These are phyloP conservation scores for Trifolium subterraneum DNA, from an alignment of 306 rosid species.

Conservation along the genomic window DNA sequence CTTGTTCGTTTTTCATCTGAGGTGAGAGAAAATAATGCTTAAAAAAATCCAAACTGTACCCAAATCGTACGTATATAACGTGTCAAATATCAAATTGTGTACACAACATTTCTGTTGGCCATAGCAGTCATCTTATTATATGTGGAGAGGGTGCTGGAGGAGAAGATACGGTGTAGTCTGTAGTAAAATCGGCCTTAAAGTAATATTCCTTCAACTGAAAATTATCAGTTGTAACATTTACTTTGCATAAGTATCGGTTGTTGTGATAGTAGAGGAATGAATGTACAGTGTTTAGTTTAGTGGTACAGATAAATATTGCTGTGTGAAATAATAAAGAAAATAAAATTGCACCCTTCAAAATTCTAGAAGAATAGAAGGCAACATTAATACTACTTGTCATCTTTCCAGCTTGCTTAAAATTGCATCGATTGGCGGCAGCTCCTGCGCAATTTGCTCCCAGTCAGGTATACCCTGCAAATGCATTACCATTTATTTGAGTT, in stretches of 20 bases:
- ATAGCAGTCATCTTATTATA: no score
- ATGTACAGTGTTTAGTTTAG: constrained; percentile 3
- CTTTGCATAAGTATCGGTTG: constrained; percentile 26
- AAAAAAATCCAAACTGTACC: no score
- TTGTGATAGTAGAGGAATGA: neutral
- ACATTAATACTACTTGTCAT: constrained; percentile 43
- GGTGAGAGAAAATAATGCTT: no score
- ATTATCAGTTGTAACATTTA: constrained; percentile 12
- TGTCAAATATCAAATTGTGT: no score
- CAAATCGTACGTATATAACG: no score
- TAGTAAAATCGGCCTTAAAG: neutral
- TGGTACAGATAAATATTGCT: constrained; percentile 18
- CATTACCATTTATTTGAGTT: neutral
- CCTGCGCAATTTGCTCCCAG: constrained; percentile 81
- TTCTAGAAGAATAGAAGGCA: constrained; percentile 11
- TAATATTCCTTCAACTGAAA: neutral
- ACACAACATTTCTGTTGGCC: no score
- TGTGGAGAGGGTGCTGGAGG: no score
- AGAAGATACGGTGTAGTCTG: no score
- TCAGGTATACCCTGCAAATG: constrained; percentile 94
- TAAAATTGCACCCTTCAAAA: constrained; percentile 18
- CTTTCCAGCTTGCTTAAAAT: constrained; percentile 89
- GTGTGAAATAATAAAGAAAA: constrained; percentile 1
- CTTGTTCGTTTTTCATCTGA: no score
- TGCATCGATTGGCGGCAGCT: constrained; percentile 92